A percentile compares a stretch with the other conserved stretches of the same genome.
These are phyloP conservation scores for Phytophthora pisi DNA, from an alignment of 352 stramenopile genomes.

Conservation along the genomic window DNA sequence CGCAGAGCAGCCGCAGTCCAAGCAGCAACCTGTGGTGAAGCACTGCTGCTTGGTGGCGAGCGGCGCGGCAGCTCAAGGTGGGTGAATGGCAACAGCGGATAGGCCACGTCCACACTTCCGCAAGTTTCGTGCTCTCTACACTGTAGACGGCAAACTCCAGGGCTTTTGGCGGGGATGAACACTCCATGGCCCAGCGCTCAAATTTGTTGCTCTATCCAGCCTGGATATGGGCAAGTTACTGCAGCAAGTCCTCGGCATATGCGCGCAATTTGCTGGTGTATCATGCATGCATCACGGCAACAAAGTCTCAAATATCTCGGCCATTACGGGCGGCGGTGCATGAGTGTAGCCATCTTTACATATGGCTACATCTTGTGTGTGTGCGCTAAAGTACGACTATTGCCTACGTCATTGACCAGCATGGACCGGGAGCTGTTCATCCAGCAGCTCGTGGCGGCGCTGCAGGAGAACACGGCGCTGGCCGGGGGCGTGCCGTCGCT, in stretches of 20 bases:
- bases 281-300: too few species aligned
- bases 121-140: not conserved
- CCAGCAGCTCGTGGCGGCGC: conserved; percentile 58
- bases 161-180: too few species aligned
- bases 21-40: not conserved
- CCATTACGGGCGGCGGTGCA: not conserved
- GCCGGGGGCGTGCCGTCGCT: conserved; percentile 3
- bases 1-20: conserved; percentile 12
- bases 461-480: conserved; percentile 53
- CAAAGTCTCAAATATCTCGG: too few species aligned
- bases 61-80: conserved; percentile 8
- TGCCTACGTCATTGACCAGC: conserved; percentile 2
- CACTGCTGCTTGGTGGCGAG: not conserved
- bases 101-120: too few species aligned
- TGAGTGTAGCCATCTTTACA: not conserved
- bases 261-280: too few species aligned
- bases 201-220: too few species aligned
- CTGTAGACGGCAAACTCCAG: too few species aligned
- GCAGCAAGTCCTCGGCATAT: too few species aligned
- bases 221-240: too few species aligned
- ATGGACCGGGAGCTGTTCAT: conserved; percentile 59
- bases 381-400: not conserved
- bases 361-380: not conserved
- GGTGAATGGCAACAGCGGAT: not conserved
- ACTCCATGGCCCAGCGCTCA: too few species aligned